Base-by-base conservation (phyloP, 768 basidiomycete species). In the Suillus bovinus region DNA sequence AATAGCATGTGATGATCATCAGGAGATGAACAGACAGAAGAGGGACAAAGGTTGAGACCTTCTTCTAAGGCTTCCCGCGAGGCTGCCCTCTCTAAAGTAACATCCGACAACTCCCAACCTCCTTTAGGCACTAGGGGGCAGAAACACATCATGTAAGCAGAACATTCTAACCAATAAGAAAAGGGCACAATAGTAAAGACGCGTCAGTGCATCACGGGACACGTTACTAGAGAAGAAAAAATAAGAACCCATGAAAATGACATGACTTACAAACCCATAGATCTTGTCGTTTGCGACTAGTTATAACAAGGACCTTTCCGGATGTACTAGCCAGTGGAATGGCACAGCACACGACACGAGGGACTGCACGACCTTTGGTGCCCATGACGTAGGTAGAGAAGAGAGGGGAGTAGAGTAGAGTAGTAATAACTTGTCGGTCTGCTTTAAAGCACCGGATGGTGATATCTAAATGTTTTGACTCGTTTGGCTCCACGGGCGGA, bases 31-130 rank as follows among this genome's bases (percentile, higher is more conserved):
- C 82, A 81, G 84, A 88, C 84, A 82, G 80, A 83, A 87, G 80
- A 86, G 82, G 86, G 84, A 84, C 81, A 86, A 88, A 85, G 80
- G 86, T 86, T 87, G 86, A 86, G 90, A 94, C 93, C 93, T 94
- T 94, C 93, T 91, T 94, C 93, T 77, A 90, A 82, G 79, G 93
- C 93, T 86, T 94, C 93, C 77, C 93, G 85, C 71, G 86, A 89
- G 79, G 93, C 93, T 74, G 93, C 93, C 79, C 86, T 88, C 82
- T 93, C 91, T 71, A 94, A 80, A 76, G 81, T 82, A 69, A 82
- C 86, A 83, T 94, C 93, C 61, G 88, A 82, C 68, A 86, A 79
- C 77, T 94, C 93, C 88, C 88, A 94, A 72, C 93, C 93, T 75
- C 93, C 93, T 81, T 94, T 94, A n/a, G 93, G 93, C 71, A 94